Base-by-base conservation (phyloP, 164 flowering plant genomes). In the Umbilicus rupestris region DNA sequence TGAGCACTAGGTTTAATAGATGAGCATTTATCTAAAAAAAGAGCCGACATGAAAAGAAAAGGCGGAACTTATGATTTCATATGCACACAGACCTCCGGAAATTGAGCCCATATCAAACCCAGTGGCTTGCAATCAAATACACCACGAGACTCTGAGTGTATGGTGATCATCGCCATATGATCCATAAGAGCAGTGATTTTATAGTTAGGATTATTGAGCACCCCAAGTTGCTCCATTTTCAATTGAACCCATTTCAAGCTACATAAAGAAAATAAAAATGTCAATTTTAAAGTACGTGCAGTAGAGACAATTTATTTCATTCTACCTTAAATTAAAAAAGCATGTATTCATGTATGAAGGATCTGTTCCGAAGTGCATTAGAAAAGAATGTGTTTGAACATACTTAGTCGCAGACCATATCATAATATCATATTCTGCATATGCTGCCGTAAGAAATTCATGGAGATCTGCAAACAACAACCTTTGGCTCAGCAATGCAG, bases 351-450 rank as follows among this genome's bases (percentile, higher is more conserved):
- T 11, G 28, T 0, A 28, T 7, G 11, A 45, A 0, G 45, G 28
- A 33, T 49, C 39, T 66, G n/a, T 66, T 30, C 17, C 41, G 12
- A 20, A 33, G 30, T 26, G 62, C 39, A 33, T 12, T 39, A 28
- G n/a, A 52, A 58, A 50, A 72, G 20, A 49, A 41, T 28, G 28
- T 16, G 63, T 42, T 3, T 15, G 30, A 65, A 69, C 77, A 68
- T 20, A 91, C 99, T 91, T 87, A 71, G 97, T 95, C 64, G 97
- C 97, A 66, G 97, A 95, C 99, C 99, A 95, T 72, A 95, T 95
- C 65, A 92, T 88, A 69, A 95, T 89, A 78, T 95, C 99, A 78
- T 89, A 95, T 76, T 92, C 97, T 7, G 96, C 86, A 83, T 95
- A 92, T 65, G 67, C 96, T 74, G 96, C 90, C 49, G 99, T 62